Evolutionary conservation across 495 filamentous ascomycete genomes (phyloP).

Genomic region (Hypoxylon perforatum): DNA sequence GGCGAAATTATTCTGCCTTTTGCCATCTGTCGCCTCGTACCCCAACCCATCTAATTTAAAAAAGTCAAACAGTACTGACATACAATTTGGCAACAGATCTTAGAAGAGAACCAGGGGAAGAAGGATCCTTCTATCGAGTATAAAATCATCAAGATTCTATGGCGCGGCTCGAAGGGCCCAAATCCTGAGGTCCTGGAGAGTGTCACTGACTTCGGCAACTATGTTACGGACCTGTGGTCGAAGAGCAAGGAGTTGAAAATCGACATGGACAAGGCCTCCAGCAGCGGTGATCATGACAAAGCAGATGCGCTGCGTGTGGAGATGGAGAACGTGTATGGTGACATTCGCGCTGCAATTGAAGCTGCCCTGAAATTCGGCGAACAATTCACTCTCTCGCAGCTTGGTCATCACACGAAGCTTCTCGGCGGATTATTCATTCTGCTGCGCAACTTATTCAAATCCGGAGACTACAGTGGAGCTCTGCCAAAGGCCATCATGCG

Average conservation of each 20-base stretch:
- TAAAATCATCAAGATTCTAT: slow-evolving; percentile 72
- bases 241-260: slow-evolving; percentile 66
- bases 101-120: too few species aligned
- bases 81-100: slow-evolving; percentile 63
- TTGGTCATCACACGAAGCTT: slow-evolving; percentile 52
- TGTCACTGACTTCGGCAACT: slow-evolving; percentile 62
- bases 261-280: slow-evolving; percentile 62
- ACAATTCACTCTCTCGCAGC: slow-evolving; percentile 14
- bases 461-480: slow-evolving; percentile 71
- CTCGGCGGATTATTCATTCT: slow-evolving; percentile 68
- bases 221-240: slow-evolving; percentile 64
- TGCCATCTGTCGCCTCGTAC: too few species aligned
- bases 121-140: slow-evolving; percentile 59
- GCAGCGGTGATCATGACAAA: slow-evolving; percentile 52
- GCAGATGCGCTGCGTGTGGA: slow-evolving; percentile 36
- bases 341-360: slow-evolving; percentile 46
- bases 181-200: slow-evolving; percentile 68
- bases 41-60: neutral
- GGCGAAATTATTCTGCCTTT: neutral
- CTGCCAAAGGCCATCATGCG: slow-evolving; percentile 73
- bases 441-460: slow-evolving; percentile 72
- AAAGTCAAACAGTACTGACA: slow-evolving; percentile 52
- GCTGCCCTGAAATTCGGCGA: slow-evolving; percentile 48
- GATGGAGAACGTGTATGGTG: slow-evolving; percentile 26
- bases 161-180: slow-evolving; percentile 66